phyloP scores from a whole-genome alignment of 192 early-diverging fungal genomes.

The Entomortierella lignicola region DNA sequence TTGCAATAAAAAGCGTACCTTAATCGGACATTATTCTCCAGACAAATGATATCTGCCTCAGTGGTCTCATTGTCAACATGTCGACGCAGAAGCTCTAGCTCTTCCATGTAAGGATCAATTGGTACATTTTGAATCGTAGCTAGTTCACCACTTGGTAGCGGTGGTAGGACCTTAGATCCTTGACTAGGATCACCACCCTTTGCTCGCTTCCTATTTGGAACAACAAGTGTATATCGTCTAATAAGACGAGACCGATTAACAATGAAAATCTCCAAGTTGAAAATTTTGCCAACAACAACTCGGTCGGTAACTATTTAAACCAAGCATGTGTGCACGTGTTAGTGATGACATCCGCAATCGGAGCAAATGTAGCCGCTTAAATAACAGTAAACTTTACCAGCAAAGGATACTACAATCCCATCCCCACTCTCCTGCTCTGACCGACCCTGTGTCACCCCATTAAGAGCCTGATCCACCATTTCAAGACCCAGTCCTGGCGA shows the following conservation, averaged over 20 bases:
- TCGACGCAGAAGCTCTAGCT: constrained; percentile 63
- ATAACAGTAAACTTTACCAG: constrained; percentile 40
- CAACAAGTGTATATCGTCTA: constrained; percentile 62
- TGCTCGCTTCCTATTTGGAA: constrained; percentile 66
- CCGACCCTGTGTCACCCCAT: constrained; percentile 42
- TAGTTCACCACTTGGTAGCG: constrained; percentile 53
- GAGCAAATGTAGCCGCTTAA: not conserved
- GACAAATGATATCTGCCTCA: constrained; percentile 68
- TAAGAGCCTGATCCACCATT: constrained; percentile 19
- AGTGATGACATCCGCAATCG: not conserved
- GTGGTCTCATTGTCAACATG: constrained; percentile 69
- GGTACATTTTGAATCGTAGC: constrained; percentile 46
- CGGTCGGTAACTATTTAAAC: constrained; percentile 39
- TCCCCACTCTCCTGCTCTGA: constrained; percentile 63
- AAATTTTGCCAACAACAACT: constrained; percentile 63
- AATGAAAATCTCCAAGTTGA: constrained; percentile 65
- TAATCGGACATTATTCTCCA: constrained; percentile 69
- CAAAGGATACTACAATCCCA: constrained; percentile 69
- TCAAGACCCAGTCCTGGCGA: constrained; percentile 50
- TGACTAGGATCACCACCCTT: constrained; percentile 55
- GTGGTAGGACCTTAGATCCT: constrained; percentile 53
- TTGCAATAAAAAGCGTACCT: constrained; percentile 45
- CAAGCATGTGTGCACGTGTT: not conserved
- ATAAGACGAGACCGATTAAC: constrained; percentile 66
- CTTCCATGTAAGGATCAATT: constrained; percentile 70